These are phyloP conservation scores for Syzygium grande DNA, from an alignment of 345 rosid species.

Conservation along the genomic window DNA sequence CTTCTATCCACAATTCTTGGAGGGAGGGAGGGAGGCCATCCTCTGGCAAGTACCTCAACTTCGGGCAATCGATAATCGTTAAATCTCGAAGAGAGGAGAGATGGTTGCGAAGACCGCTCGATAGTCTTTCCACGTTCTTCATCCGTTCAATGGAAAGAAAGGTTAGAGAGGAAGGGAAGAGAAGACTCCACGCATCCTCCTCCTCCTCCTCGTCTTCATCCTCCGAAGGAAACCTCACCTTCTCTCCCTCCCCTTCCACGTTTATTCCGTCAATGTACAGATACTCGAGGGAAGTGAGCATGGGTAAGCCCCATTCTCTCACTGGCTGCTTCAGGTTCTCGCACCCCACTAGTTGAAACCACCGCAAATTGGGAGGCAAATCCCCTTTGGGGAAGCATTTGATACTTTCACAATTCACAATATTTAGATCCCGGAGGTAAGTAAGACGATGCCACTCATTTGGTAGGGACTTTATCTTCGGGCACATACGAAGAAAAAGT, in stretches of 20 bases:
- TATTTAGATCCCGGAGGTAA: accelerated
- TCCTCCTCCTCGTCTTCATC: background rate
- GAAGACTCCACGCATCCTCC: background rate
- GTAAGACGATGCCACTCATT: background rate
- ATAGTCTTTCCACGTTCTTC: background rate
- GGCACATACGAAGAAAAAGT: too few relatives aligned
- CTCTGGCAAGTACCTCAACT: background rate
- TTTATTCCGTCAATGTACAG: accelerated
- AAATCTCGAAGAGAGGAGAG: accelerated
- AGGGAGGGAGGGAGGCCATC: background rate
- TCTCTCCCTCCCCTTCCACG: background rate
- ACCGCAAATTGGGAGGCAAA: background rate
- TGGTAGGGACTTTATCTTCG: background rate
- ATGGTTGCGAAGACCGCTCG: accelerated
- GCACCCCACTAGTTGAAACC: accelerated
- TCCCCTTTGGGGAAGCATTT: background rate
- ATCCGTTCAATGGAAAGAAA: accelerated
- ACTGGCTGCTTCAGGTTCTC: background rate
- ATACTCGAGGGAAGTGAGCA: accelerated
- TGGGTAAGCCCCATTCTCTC: background rate
- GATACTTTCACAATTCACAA: accelerated
- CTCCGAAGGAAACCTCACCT: background rate
- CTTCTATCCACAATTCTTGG: accelerated
- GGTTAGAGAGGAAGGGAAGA: background rate
- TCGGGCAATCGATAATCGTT: accelerated